Conservation (phyloP, 495 filamentous ascomycete genomes). For the Podospora bellae-mahoneyi region DNA sequence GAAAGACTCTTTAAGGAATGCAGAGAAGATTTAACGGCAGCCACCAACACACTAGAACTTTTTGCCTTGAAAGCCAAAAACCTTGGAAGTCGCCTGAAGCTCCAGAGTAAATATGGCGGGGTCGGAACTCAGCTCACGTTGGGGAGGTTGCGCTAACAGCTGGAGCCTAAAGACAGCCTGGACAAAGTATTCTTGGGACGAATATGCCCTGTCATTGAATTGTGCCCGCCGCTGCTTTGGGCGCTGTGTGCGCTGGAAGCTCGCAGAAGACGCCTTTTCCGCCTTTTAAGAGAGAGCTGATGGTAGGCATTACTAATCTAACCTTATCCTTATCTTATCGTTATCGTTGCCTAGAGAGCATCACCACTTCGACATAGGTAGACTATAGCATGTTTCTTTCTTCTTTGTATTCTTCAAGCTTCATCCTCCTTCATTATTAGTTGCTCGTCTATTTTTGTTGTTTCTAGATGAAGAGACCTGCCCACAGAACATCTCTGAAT, state of each 20-base stretch:
- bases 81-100: slow-evolving; percentile 10
- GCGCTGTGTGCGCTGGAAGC: not conserved
- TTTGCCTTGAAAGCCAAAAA: not conserved
- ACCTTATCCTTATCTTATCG: slow-evolving; percentile 7
- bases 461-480: not conserved
- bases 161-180: slow-evolving; percentile 12
- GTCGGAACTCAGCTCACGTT: slow-evolving; percentile 15
- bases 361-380: not conserved
- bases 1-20: not conserved
- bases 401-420: not conserved
- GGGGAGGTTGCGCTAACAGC: slow-evolving; percentile 10
- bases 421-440: not conserved
- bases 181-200: not conserved
- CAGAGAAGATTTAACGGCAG: not conserved
- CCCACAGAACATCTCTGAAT: not conserved
- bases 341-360: not conserved
- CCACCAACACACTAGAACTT: not conserved
- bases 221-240: too few relatives aligned
- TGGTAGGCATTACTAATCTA: not conserved
- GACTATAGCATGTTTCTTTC: not conserved
- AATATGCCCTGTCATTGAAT: not conserved
- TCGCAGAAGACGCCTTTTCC: not conserved
- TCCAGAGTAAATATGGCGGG: slow-evolving; percentile 23
- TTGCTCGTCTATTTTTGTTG: not conserved
- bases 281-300: not conserved